Percentiles rank a stretch among this genome's conserved stretches.
Evolutionary conservation across 2,329 filamentous ascomycete genomes (phyloP).

Genomic region (Phaeoacremonium minimum): DNA sequence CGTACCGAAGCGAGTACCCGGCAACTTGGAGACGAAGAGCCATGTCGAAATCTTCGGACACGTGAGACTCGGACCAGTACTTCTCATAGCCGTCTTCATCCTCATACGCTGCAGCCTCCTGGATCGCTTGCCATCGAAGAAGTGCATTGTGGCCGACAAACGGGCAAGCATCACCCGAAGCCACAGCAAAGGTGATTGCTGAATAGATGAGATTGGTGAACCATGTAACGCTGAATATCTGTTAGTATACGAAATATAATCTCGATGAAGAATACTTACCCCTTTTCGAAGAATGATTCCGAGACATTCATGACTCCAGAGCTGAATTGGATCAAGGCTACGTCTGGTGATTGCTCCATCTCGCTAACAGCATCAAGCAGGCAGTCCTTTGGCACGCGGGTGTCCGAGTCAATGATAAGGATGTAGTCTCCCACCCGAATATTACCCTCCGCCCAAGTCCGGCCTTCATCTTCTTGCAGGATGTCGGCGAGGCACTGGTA

Average conservation of each 20-base stretch:
- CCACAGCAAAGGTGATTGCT: constrained; percentile 66
- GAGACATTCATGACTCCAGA: constrained; percentile 76
- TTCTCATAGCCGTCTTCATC: constrained; percentile 71
- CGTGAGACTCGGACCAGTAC: constrained; percentile 76
- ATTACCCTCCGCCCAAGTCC: constrained; percentile 53
- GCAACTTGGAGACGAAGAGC: constrained; percentile 70
- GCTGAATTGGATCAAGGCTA: constrained; percentile 67
- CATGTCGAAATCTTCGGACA: constrained; percentile 81
- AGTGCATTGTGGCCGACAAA: constrained; percentile 78
- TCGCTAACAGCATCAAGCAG: constrained; percentile 66
- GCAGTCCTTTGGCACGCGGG: constrained; percentile 63
- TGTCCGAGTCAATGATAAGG: constrained; percentile 46
- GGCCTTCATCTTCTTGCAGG: constrained; percentile 41
- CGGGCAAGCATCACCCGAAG: constrained; percentile 71
- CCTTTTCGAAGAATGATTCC: constrained; percentile 69
- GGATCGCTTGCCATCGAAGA: constrained; percentile 70
- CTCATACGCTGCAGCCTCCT: constrained; percentile 61
- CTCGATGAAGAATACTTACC: constrained; percentile 19
- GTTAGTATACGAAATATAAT: not conserved
- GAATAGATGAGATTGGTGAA: constrained; percentile 76
- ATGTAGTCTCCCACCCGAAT: constrained; percentile 54
- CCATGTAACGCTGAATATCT: constrained; percentile 55
- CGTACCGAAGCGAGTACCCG: constrained; percentile 65
- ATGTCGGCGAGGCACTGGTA: constrained; percentile 37
- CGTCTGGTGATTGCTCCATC: constrained; percentile 66